Conservation (phyloP, 2,329 filamentous ascomycete species). For the Microsporum canis region DNA sequence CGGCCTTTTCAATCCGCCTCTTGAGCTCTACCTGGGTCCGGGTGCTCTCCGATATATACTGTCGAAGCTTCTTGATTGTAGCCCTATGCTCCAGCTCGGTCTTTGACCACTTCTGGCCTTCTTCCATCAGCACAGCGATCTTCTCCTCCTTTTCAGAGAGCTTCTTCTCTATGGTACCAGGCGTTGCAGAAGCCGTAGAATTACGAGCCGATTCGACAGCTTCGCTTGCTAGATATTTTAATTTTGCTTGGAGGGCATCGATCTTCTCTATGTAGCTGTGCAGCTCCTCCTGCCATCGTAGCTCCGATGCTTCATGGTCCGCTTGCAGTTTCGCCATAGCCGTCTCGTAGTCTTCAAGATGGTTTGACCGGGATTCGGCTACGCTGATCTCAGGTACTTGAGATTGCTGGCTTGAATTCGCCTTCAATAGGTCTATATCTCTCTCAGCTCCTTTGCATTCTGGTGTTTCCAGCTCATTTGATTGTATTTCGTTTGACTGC, state of each 20-base stretch:
- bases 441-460: background rate
- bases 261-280: constrained; percentile 78
- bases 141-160: constrained; percentile 82
- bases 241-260: constrained; percentile 80
- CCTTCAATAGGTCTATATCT: background rate
- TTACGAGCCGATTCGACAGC: constrained; percentile 64
- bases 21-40: constrained; percentile 40
- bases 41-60: constrained; percentile 41
- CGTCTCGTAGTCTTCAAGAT: constrained; percentile 29
- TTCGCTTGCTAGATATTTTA: constrained; percentile 76
- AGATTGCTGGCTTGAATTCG: constrained; percentile 11
- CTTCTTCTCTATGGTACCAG: constrained; percentile 62
- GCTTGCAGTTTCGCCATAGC: constrained; percentile 40
- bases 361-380: constrained; percentile 9
- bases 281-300: constrained; percentile 66
- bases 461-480: background rate
- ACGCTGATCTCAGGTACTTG: constrained; percentile 14
- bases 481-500: constrained; percentile 20
- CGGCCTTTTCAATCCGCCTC: constrained; percentile 48
- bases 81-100: constrained; percentile 74
- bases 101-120: constrained; percentile 78
- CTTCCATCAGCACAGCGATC: constrained; percentile 80
- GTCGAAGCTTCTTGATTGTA: constrained; percentile 66
- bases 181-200: constrained; percentile 49
- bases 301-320: constrained; percentile 41